Base-by-base conservation (phyloP, 2,329 filamentous ascomycete species). In the Huntiella omanensis region DNA sequence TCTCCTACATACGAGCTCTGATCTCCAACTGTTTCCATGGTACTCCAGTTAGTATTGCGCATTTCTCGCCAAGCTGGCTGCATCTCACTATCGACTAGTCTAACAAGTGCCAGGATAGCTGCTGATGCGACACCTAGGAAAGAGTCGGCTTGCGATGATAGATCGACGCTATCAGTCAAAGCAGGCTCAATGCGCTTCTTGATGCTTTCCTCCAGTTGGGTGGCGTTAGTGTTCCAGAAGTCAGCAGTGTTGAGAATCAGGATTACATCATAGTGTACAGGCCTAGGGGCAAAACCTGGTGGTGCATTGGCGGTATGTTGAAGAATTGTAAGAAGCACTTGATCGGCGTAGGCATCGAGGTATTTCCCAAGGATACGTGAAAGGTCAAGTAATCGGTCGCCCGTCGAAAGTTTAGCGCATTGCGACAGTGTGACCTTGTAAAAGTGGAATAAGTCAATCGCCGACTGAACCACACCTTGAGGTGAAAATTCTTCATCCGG, bases 381-480 rank as follows among this genome's bases (percentile, higher is more conserved):
- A 6, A 98, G 65, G 53, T 98, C 88, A 8, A 92, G 69, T 37
- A 98, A 65, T 36, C 85, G 77, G 46, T 81, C 78, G n/a, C 86
- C 83, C 0, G 88, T 95, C 0, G 91, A 96, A 1, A 98, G 70
- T 60, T 95, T 96, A 3, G 91, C 86, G 61, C 91, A 98, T 63
- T 98, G 91, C 3, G 86, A 85, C 33, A 98, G 65, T 0, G 85
- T 88, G 49, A 88, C 73, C 51, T 93, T 85, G 64, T 98, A 98
- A 58, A 95, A 94, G 56, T 94, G 85, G 62, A 98, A 98, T 0
- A 98, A 73, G 58, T 98, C 91, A 40, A 93, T 95, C 3, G 91
- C 93, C 0, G 91, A 96, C 1, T 81, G 71, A 49, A 95, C 88
- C 48, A 98, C 88, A 39, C 84, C 77, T 58, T 93, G 84, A 0